Evolutionary conservation across 495 filamentous ascomycete genomes (phyloP), one percentile per base, ranked within the genome.

Genomic region (Tuber umbilicatum): DNA sequence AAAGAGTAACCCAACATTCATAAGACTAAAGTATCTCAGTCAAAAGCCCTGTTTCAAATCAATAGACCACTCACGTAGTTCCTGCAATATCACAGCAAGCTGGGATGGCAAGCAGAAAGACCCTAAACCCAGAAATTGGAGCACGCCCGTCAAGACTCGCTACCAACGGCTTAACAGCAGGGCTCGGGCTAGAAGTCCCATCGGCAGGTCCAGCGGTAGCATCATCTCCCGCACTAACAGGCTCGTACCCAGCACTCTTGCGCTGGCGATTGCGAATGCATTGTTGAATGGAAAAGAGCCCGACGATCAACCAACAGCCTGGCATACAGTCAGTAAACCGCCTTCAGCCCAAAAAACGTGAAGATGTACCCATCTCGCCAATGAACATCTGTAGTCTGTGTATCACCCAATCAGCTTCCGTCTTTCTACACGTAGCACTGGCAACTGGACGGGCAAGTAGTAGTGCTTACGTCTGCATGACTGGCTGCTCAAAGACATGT

Each of bases 1-100:
- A 80, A 97, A 96, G 69, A 97, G 87, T 74, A 99, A 85, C 19
- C 95, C 95, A 7, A 93, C 91, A 83, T 98, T 99, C 92, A 99
- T 97, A 38, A 98, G 89, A 9, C 40, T 72, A 38, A 23, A 69
- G 4, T 0, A 72, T 31, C 6, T 72, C 21, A 72, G 45, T 38
- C n/a, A 70, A 38, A 42, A n/a, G n/a, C 31, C 27, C 27, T 35
- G 27, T 38, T 21, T 38, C n/a, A 72, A 16, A 69, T 14, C 37
- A 37, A 21, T 9, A 35, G 70, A 19, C 37, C 35, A 50, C 43
- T 9, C 35, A 72, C 31, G 95, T 99, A 5, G 95, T 99, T 37
- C 92, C 95, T 6, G 91, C 87, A 76, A 99, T 97, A 82, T 99
- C 95, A 84, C 94, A 97, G 84, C 91, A 91, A 38, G 95, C 93